Evolutionary conservation across 1,284 basidiomycete genomes (phyloP).

Genomic region (Irpex sp.): DNA sequence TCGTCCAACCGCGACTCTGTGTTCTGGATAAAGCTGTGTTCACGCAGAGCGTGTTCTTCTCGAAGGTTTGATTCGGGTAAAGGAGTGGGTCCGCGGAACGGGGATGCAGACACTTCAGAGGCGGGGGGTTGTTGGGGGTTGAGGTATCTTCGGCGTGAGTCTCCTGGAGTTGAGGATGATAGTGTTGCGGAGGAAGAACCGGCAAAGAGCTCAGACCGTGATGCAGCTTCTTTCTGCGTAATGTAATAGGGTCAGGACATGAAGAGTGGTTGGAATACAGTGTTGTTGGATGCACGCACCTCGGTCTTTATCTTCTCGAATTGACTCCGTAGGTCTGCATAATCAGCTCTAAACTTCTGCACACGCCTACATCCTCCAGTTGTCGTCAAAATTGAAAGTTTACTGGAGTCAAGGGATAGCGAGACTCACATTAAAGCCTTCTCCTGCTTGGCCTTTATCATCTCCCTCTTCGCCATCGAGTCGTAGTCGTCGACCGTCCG

Average conservation of each 20-base stretch:
- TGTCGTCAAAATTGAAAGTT: background rate
- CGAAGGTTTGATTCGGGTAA: constrained; percentile 50
- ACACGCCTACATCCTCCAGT: constrained; percentile 51
- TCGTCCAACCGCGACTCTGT: constrained; percentile 80
- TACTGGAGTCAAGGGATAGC: background rate
- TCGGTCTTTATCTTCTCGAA: constrained; percentile 66
- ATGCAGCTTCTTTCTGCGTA: constrained; percentile 45
- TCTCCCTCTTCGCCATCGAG: constrained; percentile 90
- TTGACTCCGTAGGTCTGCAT: constrained; percentile 62
- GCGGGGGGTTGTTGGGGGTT: constrained; percentile 34
- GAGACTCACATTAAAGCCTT: constrained; percentile 80
- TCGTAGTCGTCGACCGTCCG: constrained; percentile 95
- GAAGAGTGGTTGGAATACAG: background rate
- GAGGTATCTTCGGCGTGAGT: constrained; percentile 56
- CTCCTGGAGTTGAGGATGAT: constrained; percentile 41
- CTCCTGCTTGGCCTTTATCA: constrained; percentile 90
- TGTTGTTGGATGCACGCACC: constrained; percentile 19
- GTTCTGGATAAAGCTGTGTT: constrained; percentile 82
- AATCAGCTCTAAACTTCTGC: constrained; percentile 76
- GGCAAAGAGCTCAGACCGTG: constrained; percentile 58
- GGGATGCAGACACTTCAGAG: constrained; percentile 57
- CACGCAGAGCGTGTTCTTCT: constrained; percentile 75
- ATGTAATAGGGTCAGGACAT: background rate
- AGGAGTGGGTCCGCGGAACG: constrained; percentile 59
- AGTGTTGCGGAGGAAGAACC: constrained; percentile 42